Evolutionary conservation across 75 land plant species (phyloP), one percentile per base, ranked within the genome.

Genomic region (Pinus albicaulis): DNA sequence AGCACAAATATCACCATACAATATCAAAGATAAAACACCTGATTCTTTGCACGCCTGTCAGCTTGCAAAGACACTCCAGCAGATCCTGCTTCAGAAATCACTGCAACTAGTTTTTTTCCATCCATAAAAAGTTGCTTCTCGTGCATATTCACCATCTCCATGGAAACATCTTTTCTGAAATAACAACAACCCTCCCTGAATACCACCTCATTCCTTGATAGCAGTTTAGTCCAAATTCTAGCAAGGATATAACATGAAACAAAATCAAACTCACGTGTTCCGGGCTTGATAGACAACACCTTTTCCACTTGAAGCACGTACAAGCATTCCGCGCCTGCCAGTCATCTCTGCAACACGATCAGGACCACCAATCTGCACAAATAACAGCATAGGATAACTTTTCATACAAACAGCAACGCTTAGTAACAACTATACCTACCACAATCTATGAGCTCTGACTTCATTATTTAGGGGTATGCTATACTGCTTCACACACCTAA

Each of bases 61-160:
- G 99, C 98, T 73, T 97, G 99, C 80, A 97, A 82, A 31, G 99
- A 97, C 25, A 97, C 94, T 77, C 99, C 99, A 81, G 99, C 99
- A 58, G 99, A 97, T 23, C 98, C 99, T 82, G 99, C 99, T 84
- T 97, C 99, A 76, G 99, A 97, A 55, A 97, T 97, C 12, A 97
- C 90, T 53, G 99, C 98, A 80, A 95, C 86, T 11, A 87, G 78
- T 76, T 97, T 97, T 82, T 92, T 91, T 23, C 96, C 99, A 83
- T 95, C 92, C 99, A 97, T 97, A 69, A 97, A 97, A 59, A 92
- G 89, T 56, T 92, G 89, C 82, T 97, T 97, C 80, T 97, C 99
- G 82, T 92, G 92, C 99, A 96, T 96, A 68, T 96, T 96, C 13
- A 96, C 93, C 99, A 96, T 96, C 81, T 96, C 99, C 95, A 96